Evolutionary conservation across 805 yeast species (phyloP).

Genomic region (Spathaspora sp.): DNA sequence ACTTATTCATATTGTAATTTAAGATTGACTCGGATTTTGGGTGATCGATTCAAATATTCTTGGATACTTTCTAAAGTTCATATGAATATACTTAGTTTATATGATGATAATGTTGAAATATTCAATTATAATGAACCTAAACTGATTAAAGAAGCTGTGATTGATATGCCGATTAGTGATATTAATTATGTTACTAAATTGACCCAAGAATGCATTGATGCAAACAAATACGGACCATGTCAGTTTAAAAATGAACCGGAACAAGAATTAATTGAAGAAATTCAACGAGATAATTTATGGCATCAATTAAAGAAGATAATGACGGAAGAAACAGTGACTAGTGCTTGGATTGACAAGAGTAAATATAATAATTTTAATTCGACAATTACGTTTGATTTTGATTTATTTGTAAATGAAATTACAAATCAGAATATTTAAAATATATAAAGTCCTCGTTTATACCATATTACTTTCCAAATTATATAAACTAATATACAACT

Average conservation of each 20-base stretch:
- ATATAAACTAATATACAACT: conserved; percentile 21
- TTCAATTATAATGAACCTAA: background rate
- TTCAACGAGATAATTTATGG: conserved; percentile 13
- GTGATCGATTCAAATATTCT: background rate
- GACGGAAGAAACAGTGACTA: conserved; percentile 1
- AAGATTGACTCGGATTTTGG: background rate
- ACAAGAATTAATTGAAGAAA: conserved; percentile 5
- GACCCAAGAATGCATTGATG: background rate
- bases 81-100: background rate
- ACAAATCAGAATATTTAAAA: conserved; percentile 12
- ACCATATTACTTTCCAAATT: conserved; percentile 30
- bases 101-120: background rate
- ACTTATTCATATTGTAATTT: background rate
- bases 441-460: conserved; percentile 21
- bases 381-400: background rate
- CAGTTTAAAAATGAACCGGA: conserved; percentile 1
- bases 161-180: conserved; percentile 2
- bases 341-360: conserved; percentile 2
- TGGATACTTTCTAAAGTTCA: conserved; percentile 1
- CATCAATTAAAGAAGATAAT: conserved; percentile 6
- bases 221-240: background rate
- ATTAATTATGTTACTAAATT: background rate
- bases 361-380: background rate
- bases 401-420: background rate
- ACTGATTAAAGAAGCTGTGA: conserved; percentile 1